Conservation (phyloP, 2,329 filamentous ascomycete genomes). For the Xylaria sp. region DNA sequence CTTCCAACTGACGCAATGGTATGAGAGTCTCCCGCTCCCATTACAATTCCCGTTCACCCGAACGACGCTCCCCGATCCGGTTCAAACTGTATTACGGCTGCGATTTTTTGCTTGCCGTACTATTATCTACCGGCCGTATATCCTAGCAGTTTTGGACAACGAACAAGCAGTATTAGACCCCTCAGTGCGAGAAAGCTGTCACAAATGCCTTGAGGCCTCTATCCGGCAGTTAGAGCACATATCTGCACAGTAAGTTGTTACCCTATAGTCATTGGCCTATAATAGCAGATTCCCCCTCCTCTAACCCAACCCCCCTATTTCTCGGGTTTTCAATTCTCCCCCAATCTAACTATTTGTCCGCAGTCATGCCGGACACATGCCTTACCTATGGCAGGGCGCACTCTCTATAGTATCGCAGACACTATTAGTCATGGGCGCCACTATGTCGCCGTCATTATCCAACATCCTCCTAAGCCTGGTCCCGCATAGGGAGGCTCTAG, state of each 20-base stretch:
- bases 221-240: conserved; percentile 84
- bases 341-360: conserved; percentile 54
- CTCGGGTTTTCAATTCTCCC: conserved; percentile 40
- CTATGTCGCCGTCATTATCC: conserved; percentile 79
- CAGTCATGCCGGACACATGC: conserved; percentile 83
- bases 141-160: conserved; percentile 81
- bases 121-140: conserved; percentile 87
- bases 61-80: conserved; percentile 73
- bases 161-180: conserved; percentile 78
- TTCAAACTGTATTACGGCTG: conserved; percentile 81
- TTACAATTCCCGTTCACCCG: conserved; percentile 82
- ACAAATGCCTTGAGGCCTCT: conserved; percentile 83
- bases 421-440: conserved; percentile 84
- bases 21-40: conserved; percentile 78
- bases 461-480: conserved; percentile 70
- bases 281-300: conserved; percentile 22
- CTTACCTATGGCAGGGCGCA: conserved; percentile 87
- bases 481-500: conserved; percentile 69
- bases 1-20: conserved; percentile 86
- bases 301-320: conserved; percentile 36
- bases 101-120: conserved; percentile 88
- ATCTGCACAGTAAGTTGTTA: conserved; percentile 73
- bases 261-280: conserved; percentile 29
- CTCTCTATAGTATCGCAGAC: conserved; percentile 86
- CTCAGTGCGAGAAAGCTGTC: conserved; percentile 79